Conservation (phyloP, 2,329 filamentous ascomycete genomes). For the Exserohilum turcica region DNA sequence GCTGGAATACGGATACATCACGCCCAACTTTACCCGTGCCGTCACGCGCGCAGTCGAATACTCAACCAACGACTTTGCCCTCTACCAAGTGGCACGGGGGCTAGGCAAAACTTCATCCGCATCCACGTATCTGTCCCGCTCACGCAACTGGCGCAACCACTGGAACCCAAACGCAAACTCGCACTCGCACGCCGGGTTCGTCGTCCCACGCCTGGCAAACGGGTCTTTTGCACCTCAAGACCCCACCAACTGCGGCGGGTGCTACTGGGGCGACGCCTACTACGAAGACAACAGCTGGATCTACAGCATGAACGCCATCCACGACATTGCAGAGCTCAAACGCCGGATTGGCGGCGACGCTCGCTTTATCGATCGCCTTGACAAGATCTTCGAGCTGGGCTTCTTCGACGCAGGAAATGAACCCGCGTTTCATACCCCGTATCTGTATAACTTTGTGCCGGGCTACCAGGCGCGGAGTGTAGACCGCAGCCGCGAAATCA, state of each 20-base stretch:
- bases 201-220: conserved; percentile 63
- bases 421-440: conserved; percentile 50
- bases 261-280: conserved; percentile 68
- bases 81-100: conserved; percentile 68
- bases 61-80: conserved; percentile 69
- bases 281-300: conserved; percentile 68
- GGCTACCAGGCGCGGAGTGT: conserved; percentile 64
- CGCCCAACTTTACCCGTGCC: conserved; percentile 64
- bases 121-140: conserved; percentile 65
- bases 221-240: conserved; percentile 57
- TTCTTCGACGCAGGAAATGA: conserved; percentile 73
- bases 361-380: conserved; percentile 62
- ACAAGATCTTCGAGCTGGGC: conserved; percentile 62
- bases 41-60: conserved; percentile 71
- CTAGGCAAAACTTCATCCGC: conserved; percentile 59
- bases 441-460: conserved; percentile 1
- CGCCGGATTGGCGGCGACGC: conserved; percentile 59
- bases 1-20: conserved; percentile 68
- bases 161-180: conserved; percentile 66
- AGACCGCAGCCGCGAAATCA: conserved; percentile 62
- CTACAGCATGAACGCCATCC: conserved; percentile 71
- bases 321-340: conserved; percentile 65
- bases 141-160: conserved; percentile 72
- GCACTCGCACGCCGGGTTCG: conserved; percentile 67
- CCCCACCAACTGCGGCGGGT: conserved; percentile 63